Evolutionary conservation across 2,329 filamentous ascomycete genomes (phyloP).

Genomic region (Cladosporium austrohemisphaericum): DNA sequence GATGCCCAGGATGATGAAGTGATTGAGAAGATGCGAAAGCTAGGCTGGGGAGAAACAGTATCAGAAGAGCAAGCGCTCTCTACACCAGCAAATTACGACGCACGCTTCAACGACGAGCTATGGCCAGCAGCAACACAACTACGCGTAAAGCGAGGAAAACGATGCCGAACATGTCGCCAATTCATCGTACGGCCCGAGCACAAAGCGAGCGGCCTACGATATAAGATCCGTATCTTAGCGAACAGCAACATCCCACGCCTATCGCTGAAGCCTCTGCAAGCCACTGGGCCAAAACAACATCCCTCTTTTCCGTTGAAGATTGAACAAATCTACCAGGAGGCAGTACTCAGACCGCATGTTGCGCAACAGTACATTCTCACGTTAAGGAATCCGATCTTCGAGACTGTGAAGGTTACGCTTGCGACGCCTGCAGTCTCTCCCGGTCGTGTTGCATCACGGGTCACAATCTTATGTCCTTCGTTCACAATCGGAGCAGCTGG

Average conservation of each 20-base stretch:
- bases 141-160: slow-evolving; percentile 88
- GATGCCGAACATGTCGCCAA: slow-evolving; percentile 87
- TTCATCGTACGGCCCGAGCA: slow-evolving; percentile 92
- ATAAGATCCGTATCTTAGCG: slow-evolving; percentile 88
- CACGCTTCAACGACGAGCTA: slow-evolving; percentile 68
- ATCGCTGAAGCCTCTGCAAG: slow-evolving; percentile 59
- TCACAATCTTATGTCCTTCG: slow-evolving; percentile 89
- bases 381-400: slow-evolving; percentile 91
- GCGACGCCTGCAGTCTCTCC: slow-evolving; percentile 79
- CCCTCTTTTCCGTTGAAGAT: slow-evolving; percentile 24
- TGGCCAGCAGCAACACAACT: slow-evolving; percentile 79
- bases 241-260: slow-evolving; percentile 80
- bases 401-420: slow-evolving; percentile 79
- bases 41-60: slow-evolving; percentile 65
- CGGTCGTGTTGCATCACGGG: slow-evolving; percentile 69
- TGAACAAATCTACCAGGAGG: slow-evolving; percentile 18
- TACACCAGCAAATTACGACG: slow-evolving; percentile 46
- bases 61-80: slow-evolving; percentile 51
- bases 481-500: slow-evolving; percentile 94
- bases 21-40: slow-evolving; percentile 52
- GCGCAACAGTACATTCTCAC: slow-evolving; percentile 79
- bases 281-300: slow-evolving; percentile 23
- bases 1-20: slow-evolving; percentile 48
- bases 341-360: slow-evolving; percentile 39
- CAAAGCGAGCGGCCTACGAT: slow-evolving; percentile 83